A percentile compares a stretch with the other conserved stretches of the same genome.
Conservation (phyloP, 108 stramenopile species). For the Mediolabrus comicus region DNA sequence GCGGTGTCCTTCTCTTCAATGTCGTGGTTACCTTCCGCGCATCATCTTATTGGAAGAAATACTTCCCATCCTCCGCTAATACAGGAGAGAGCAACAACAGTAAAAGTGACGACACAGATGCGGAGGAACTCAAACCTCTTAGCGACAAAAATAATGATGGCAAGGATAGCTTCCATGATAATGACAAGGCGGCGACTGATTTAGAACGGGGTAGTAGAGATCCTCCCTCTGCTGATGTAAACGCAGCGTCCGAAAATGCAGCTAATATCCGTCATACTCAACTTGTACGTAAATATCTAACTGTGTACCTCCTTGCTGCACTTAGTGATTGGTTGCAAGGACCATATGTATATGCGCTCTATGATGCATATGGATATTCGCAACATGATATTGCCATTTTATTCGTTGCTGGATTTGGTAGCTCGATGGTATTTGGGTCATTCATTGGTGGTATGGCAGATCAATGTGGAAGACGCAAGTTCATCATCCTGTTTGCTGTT, state of each 20-base stretch:
- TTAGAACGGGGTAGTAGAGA: neutral
- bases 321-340: conserved; percentile 98
- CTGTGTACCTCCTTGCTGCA: conserved; percentile 90
- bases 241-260: conserved; percentile 40
- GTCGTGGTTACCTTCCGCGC: conserved; percentile 70
- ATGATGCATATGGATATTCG: conserved; percentile 88
- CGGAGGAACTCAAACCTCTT: conserved; percentile 20
- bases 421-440: conserved; percentile 76
- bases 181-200: conserved; percentile 2
- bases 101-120: conserved; percentile 1
- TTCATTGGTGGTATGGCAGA: conserved; percentile 80
- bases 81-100: conserved; percentile 4
- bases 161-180: neutral
- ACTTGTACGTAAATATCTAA: conserved; percentile 78
- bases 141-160: conserved; percentile 1
- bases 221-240: conserved; percentile 16
- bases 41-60: conserved; percentile 65
- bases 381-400: conserved; percentile 87
- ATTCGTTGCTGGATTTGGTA: conserved; percentile 89
- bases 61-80: conserved; percentile 17
- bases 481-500: conserved; percentile 88
- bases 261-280: conserved; percentile 40
- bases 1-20: conserved; percentile 58
- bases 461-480: conserved; percentile 72
- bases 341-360: conserved; percentile 97